phyloP scores from a whole-genome alignment of 306 rosid genomes.

The Fragaria nilgerrensis region DNA sequence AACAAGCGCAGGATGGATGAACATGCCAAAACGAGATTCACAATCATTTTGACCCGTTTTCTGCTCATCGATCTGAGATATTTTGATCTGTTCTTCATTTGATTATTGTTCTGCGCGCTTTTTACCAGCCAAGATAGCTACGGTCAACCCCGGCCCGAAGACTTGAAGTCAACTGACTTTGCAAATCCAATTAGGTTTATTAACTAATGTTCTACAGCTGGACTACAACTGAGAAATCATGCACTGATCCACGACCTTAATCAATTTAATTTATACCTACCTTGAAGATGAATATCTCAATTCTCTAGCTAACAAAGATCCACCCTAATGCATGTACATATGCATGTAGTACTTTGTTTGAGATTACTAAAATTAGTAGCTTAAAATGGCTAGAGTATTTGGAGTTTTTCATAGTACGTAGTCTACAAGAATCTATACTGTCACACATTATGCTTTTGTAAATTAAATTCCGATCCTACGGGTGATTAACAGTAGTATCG shows the following conservation, averaged over 20 bases:
- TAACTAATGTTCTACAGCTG: slow-evolving; percentile 7
- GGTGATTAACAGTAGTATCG: too few species aligned
- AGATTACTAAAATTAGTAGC: too few species aligned
- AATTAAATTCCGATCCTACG: too few species aligned
- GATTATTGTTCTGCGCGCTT: slow-evolving; percentile 18
- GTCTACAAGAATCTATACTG: too few species aligned
- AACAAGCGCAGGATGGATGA: background rate
- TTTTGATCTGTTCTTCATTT: background rate
- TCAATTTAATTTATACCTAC: background rate
- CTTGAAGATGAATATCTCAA: slow-evolving; percentile 12
- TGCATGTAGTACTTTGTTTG: too few species aligned
- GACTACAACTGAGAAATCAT: slow-evolving; percentile 11
- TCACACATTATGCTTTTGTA: too few species aligned
- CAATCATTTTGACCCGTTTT: slow-evolving; percentile 14
- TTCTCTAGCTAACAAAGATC: background rate
- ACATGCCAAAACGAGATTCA: slow-evolving; percentile 9
- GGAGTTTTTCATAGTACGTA: too few species aligned
- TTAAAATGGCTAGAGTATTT: too few species aligned
- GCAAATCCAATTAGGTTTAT: slow-evolving; percentile 6
- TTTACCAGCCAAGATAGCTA: slow-evolving; percentile 44
- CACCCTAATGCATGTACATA: too few species aligned
- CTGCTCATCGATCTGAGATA: background rate
- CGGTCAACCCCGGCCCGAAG: slow-evolving; percentile 29
- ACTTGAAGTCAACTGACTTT: slow-evolving; percentile 24
- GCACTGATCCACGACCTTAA: background rate